These are phyloP conservation scores for Naganishia albida DNA, from an alignment of 1,284 basidiomycete species.

Conservation along the genomic window DNA sequence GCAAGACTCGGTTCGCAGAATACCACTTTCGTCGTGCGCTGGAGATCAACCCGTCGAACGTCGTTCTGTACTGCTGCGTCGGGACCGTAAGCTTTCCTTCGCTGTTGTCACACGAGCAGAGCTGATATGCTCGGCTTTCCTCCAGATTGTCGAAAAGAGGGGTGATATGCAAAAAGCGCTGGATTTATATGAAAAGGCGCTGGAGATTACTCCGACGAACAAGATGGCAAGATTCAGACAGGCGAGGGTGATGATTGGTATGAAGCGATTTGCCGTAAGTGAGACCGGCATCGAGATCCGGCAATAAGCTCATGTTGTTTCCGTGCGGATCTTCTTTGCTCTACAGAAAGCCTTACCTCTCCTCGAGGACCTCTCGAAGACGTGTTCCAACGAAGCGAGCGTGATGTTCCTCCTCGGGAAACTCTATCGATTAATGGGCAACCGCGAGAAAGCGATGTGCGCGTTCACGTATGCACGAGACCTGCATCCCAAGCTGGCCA, in stretches of 20 bases:
- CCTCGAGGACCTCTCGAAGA: conserved; percentile 72
- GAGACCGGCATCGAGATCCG: neutral
- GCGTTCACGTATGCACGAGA: conserved; percentile 85
- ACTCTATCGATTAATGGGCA: conserved; percentile 75
- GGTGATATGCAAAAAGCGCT: conserved; percentile 73
- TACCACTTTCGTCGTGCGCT: conserved; percentile 89
- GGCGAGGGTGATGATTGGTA: conserved; percentile 79
- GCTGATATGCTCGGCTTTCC: neutral
- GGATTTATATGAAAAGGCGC: conserved; percentile 74
- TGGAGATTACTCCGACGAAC: conserved; percentile 72
- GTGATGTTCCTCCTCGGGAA: conserved; percentile 93
- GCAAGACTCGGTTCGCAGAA: conserved; percentile 83
- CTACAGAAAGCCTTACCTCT: conserved; percentile 72
- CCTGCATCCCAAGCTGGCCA: conserved; percentile 57
- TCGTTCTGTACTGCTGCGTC: conserved; percentile 83
- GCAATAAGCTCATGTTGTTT: conserved; percentile 6
- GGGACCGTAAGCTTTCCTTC: conserved; percentile 69
- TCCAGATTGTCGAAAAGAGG: conserved; percentile 76
- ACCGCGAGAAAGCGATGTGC: conserved; percentile 74
- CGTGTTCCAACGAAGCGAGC: conserved; percentile 89
- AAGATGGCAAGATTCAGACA: conserved; percentile 86
- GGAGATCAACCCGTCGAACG: conserved; percentile 86
- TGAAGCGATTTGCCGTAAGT: conserved; percentile 76
- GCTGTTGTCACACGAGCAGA: neutral
- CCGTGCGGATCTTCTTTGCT: conserved; percentile 27